A percentile compares a stretch with the other conserved stretches of the same genome.
Evolutionary conservation across 2,329 filamentous ascomycete genomes (phyloP).

Genomic region (Calonectria naviculata): DNA sequence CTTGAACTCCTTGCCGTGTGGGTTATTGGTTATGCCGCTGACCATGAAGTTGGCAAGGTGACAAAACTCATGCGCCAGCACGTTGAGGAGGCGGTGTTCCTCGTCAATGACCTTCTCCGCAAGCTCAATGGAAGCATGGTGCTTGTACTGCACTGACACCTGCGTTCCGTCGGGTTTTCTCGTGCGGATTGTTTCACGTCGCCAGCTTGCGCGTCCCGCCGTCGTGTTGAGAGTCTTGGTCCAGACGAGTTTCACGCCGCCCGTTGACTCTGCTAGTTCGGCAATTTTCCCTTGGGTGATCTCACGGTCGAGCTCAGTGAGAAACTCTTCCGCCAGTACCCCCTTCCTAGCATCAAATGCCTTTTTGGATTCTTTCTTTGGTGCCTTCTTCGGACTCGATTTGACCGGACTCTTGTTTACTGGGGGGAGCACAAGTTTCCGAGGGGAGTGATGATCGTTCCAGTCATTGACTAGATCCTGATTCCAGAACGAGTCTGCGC

Average conservation of each 20-base stretch:
- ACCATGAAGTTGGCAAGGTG: constrained; percentile 95
- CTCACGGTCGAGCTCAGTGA: constrained; percentile 73
- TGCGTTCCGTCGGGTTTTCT: constrained; percentile 38
- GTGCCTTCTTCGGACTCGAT: constrained; percentile 49
- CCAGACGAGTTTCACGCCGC: constrained; percentile 80
- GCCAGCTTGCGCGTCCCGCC: constrained; percentile 81
- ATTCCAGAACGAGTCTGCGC: constrained; percentile 69
- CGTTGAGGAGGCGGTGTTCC: constrained; percentile 83
- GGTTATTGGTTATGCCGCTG: constrained; percentile 76
- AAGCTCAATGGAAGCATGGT: constrained; percentile 86
- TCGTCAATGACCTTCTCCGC: constrained; percentile 88
- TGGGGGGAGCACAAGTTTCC: constrained; percentile 50
- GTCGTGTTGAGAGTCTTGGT: constrained; percentile 83
- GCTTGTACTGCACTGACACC: constrained; percentile 50
- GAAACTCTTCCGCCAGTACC: constrained; percentile 70
- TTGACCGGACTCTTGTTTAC: constrained; percentile 42
- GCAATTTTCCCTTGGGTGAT: constrained; percentile 72
- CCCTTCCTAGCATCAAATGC: constrained; percentile 73
- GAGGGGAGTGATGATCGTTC: constrained; percentile 71
- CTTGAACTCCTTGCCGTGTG: constrained; percentile 89
- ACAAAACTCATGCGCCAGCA: constrained; percentile 96
- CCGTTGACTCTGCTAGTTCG: constrained; percentile 69
- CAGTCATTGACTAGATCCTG: constrained; percentile 69
- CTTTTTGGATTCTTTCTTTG: constrained; percentile 59
- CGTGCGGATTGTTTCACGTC: constrained; percentile 64